These are phyloP conservation scores for Symbiodinium natans DNA, from an alignment of 73 alveolate genomes.

Conservation along the genomic window DNA sequence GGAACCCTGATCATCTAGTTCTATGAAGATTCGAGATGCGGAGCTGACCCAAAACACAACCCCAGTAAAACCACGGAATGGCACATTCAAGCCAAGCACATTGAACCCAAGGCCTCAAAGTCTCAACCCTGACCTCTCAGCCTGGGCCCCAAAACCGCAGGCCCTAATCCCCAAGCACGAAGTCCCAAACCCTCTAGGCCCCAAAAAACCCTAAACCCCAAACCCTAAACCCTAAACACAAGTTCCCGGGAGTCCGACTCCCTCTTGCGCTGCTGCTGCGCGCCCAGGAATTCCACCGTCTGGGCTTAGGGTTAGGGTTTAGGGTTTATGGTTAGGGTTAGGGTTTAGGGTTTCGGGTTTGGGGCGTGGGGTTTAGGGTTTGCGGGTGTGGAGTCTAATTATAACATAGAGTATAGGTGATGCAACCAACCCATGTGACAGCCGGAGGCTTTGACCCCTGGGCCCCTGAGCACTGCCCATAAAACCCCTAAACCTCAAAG, in stretches of 20 bases:
- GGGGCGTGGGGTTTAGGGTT: too few species aligned
- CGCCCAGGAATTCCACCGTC: slow-evolving; percentile 32
- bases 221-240: not conserved
- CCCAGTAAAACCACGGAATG: not conserved
- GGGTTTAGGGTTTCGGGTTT: too few species aligned
- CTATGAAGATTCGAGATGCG: too few species aligned
- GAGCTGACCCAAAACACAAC: too few species aligned
- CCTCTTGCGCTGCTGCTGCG: slow-evolving; percentile 42
- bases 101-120: not conserved
- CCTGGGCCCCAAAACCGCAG: not conserved
- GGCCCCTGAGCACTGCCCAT: too few species aligned
- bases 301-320: not conserved
- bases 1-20: too few species aligned
- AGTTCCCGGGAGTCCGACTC: not conserved
- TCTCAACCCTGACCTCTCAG: not conserved
- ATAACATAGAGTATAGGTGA: too few species aligned
- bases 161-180: not conserved
- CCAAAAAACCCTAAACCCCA: not conserved
- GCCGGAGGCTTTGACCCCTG: too few species aligned
- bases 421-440: too few species aligned
- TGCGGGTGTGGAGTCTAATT: too few species aligned
- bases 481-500: too few species aligned
- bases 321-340: not conserved
- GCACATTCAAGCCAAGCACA: not conserved
- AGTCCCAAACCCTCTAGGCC: not conserved